Evolutionary conservation across 148 eudicot genomes (phyloP), one percentile per base, ranked within the genome.

Genomic region (Camellia japonica): DNA sequence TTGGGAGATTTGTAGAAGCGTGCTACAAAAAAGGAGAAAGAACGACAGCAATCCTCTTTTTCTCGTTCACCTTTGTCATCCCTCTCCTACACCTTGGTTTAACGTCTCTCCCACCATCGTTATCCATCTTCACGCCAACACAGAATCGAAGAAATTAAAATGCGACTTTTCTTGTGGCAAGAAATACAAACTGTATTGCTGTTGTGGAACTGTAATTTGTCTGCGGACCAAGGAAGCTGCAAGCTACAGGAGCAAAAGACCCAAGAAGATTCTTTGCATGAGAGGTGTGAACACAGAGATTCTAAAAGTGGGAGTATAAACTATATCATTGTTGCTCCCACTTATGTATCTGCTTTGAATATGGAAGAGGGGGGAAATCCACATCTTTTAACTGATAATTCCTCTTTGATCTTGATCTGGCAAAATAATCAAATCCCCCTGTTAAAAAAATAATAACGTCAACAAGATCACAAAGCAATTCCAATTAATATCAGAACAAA

Each of bases 391-490:
- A 60, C 16, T 41, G 43, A 41, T 59, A 69, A 42, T 59, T 74
- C 77, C 66, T 14, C 44, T 38, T 18, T 16, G 66, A 30, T 42
- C 16, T 16, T 23, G 42, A 61, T 60, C 68, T 59, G 78, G 47
- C 65, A 73, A n/a, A 46, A 62, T 5, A 75, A 68, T 68, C 51
- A 60, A 75, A 60, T 30, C 41, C 68, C 54, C 68, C 66, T 61
- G 67, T 59, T n/a, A 75, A 75, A 41, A 59, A 12, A 68, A 42
- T 42, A 2, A 69, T 16, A 16, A 18, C 23, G 30, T 38, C 10
- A 11, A 42, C 20, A 38, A 65, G 5, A 60, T 43, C 51, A 73
- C 62, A 30, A 16, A 20, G 30, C 54, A 55, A 47, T 68, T 59
- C 75, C 59, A 67, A 16, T 56, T 41, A 56, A 20, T 51, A 47